Evolutionary conservation across 2,329 filamentous ascomycete species (phyloP), one percentile per base, ranked within the genome.

Genomic region (Clonostachys rhizophaga): DNA sequence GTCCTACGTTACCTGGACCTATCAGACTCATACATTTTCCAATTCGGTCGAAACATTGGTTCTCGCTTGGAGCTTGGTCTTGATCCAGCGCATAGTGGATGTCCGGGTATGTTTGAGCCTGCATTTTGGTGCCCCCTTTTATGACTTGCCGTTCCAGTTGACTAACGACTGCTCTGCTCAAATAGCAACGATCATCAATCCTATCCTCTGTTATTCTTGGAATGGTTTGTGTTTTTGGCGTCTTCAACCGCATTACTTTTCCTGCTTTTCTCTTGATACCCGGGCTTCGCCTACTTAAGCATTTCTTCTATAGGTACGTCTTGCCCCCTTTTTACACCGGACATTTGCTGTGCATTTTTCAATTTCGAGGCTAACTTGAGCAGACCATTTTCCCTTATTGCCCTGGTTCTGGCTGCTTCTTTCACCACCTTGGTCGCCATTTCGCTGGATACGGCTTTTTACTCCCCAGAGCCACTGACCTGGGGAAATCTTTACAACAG

Each of bases 1-100:
- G 30, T 96, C 91, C 24, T 99, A 97, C 69, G 92, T 96, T 56
- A 99, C 94, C 43, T 99, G 94, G 92, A 96, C 92, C 41, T 96
- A 92, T 70, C 94, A 99, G 69, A 94, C 90, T 16, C 94, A 99
- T 68, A 97, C 94, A 12, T 97, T 99, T 66, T 97, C 92, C 52
- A 99, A 99, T 69, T 95, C 92, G 51, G 80, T 97, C 55, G 94
- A 99, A 72, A 97, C 94, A 4, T 74, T 99, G 56, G 79, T 92
- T 44, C 91, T 99, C 45, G 81, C 89, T 46, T 99, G 94, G 94
- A 91, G 88, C 60, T 70, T 99, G 65, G 91, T 97, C 43, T 71
- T 99, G 64, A 91, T 96, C 51, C 84, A 89, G 66, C 85, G 92
- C 62, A 94, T 97, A 55, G 75, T 87, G 42, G 84, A 86, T 54